Conservation (phyloP, 306 rosid genomes). For the Hylodesmum podocarpum region DNA sequence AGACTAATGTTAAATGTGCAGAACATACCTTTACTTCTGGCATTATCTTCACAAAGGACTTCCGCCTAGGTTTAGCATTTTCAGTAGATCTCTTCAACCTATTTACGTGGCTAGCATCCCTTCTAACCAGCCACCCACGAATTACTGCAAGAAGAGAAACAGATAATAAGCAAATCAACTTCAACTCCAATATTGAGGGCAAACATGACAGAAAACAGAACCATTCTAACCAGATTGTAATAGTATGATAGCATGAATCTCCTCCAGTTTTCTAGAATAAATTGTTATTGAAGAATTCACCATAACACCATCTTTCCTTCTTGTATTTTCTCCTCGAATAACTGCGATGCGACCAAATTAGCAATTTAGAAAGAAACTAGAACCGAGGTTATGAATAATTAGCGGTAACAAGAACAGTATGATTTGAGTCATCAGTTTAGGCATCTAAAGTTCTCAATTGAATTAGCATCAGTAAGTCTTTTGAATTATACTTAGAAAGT, state of each 20-base stretch:
- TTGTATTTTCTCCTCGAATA: slow-evolving; percentile 64
- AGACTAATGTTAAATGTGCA: slow-evolving; percentile 4
- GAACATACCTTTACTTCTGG: slow-evolving; percentile 59
- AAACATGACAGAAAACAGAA: slow-evolving; percentile 12
- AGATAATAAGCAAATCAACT: slow-evolving; percentile 32
- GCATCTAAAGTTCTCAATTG: background rate
- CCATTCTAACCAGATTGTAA: slow-evolving; percentile 66
- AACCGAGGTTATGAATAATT: background rate
- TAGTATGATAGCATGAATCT: slow-evolving; percentile 51
- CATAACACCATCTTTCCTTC: slow-evolving; percentile 41
- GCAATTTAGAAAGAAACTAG: background rate
- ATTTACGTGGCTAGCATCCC: slow-evolving; percentile 32
- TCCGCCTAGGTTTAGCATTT: slow-evolving; percentile 39
- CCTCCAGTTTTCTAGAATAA: slow-evolving; percentile 51
- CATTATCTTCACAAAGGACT: slow-evolving; percentile 39
- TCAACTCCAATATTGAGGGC: slow-evolving; percentile 10
- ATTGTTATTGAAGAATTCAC: slow-evolving; percentile 38
- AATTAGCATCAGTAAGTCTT: background rate
- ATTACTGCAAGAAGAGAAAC: slow-evolving; percentile 46
- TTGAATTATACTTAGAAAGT: slow-evolving; percentile 10
- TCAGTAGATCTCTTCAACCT: slow-evolving; percentile 44
- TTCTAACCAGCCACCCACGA: slow-evolving; percentile 72
- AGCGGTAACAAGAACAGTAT: slow-evolving; percentile 7
- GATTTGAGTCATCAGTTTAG: slow-evolving; percentile 12
- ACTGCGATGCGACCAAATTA: slow-evolving; percentile 52